A percentile compares a stretch with the other conserved stretches of the same genome.
Conservation (phyloP, 257 asterid species). For the Petrea volubilis region DNA sequence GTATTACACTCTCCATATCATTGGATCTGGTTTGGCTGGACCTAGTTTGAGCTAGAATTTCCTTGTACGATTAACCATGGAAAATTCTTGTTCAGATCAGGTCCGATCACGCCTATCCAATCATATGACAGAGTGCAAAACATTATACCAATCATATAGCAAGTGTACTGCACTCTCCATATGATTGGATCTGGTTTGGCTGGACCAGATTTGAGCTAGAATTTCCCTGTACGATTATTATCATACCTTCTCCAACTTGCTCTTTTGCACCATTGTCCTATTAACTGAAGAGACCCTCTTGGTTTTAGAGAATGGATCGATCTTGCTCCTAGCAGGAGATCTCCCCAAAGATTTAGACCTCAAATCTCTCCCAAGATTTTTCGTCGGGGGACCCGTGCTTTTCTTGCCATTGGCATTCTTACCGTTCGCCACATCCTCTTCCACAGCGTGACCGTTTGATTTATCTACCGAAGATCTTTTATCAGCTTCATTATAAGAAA, state of each 20-base stretch:
- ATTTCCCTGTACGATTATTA: not conserved
- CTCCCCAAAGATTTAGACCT: conserved; percentile 38
- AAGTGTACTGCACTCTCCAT: too few relatives aligned
- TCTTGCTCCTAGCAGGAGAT: conserved; percentile 41
- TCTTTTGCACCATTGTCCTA: conserved; percentile 50
- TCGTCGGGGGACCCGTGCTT: conserved; percentile 30
- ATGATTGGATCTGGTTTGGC: too few relatives aligned
- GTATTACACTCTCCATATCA: too few relatives aligned
- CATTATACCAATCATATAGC: too few relatives aligned
- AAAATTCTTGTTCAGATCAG: too few relatives aligned
- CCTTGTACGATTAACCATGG: too few relatives aligned
- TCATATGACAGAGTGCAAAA: too few relatives aligned
- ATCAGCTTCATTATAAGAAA: conserved; percentile 44
- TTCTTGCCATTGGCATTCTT: conserved; percentile 43
- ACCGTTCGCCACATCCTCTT: conserved; percentile 39
- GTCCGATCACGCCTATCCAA: too few relatives aligned
- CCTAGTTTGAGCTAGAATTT: too few relatives aligned
- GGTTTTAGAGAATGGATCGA: conserved; percentile 39
- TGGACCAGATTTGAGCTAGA: too few relatives aligned
- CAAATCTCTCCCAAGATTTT: conserved; percentile 37
- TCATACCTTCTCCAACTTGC: conserved; percentile 78
- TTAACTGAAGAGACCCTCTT: conserved; percentile 55
- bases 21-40: too few relatives aligned
- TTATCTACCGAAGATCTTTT: conserved; percentile 39
- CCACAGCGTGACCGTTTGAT: conserved; percentile 34